Base-by-base conservation (phyloP, 192 early-diverging fungal genomes). In the Coemansia sp. region DNA sequence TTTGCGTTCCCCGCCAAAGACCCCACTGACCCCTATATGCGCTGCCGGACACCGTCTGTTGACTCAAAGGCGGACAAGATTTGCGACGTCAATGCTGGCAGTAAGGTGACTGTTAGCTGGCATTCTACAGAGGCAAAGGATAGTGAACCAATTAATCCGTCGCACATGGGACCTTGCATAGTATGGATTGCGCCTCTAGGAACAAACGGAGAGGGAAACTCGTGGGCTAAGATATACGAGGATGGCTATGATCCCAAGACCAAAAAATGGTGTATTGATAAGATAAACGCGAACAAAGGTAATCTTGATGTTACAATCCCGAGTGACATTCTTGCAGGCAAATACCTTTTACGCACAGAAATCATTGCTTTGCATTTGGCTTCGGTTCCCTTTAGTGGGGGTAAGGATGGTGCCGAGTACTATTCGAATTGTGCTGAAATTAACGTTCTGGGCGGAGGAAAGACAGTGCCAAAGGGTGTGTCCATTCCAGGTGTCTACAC, bases 201-300 rank as follows among this genome's bases (percentile, higher is more conserved):
- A 9, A 37, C 59, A 1, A 65, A 72, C 17, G 79, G 75, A 1
- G 37, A 72, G 19, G 60, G 54, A 5, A 11, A 70, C 1, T 65
- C 61, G 1, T 82, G 75, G 79, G 73, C 70, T 62, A 82, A 82
- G 48, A 74, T 77, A 13, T 70, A 48, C 42, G 74, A 77, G 33
- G 63, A 81, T 5, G 75, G 75, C 1, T 81, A 72, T 14, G 46
- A 69, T 39, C 7, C 50, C 5, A 59, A 16, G n/a, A 41, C 62
- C 21, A 74, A 70, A 27, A 9, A 66, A 29, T 82, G 79, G 79
- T 65, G 71, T 56, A 74, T 65, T 2, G 64, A 70, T 29, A 77
- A 57, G 35, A 17, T 82, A 13, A 77, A 70, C 42, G 44, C 19
- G 4, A 70, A 77, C 35, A 19, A 64, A 1, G 79, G 79, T 1